Evolutionary conservation across 1,284 basidiomycete genomes (phyloP).

Genomic region (Trichosporon ovoides): DNA sequence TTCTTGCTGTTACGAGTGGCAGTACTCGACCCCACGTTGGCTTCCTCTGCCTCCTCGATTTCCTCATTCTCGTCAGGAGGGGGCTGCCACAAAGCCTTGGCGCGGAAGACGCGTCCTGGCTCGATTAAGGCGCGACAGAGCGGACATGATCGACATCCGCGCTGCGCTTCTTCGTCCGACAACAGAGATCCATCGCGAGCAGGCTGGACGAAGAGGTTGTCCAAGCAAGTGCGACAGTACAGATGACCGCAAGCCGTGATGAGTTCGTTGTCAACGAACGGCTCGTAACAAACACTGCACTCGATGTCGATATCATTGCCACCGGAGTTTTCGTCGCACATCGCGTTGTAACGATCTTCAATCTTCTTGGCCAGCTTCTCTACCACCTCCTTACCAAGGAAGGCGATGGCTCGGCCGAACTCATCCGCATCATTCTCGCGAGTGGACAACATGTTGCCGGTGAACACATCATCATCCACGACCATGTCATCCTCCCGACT

Average conservation of each 20-base stretch:
- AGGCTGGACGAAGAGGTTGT: slow-evolving; percentile 32
- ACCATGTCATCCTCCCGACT: slow-evolving; percentile 27
- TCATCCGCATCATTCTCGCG: slow-evolving; percentile 27
- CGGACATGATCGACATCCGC: slow-evolving; percentile 39
- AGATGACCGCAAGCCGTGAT: slow-evolving; percentile 43
- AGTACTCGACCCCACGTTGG: background rate
- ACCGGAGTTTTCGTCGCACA: slow-evolving; percentile 10
- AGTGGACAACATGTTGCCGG: slow-evolving; percentile 16
- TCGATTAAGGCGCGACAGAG: slow-evolving; percentile 39
- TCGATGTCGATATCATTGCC: slow-evolving; percentile 15
- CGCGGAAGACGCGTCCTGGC: slow-evolving; percentile 33
- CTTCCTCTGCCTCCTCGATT: slow-evolving; percentile 9
- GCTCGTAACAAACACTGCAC: slow-evolving; percentile 42
- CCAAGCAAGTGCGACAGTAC: slow-evolving; percentile 41
- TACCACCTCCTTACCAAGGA: slow-evolving; percentile 28
- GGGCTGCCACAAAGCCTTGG: slow-evolving; percentile 36
- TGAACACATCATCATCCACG: slow-evolving; percentile 35
- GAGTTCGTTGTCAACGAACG: slow-evolving; percentile 30
- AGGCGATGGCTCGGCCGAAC: slow-evolving; percentile 26
- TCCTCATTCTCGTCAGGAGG: slow-evolving; percentile 17
- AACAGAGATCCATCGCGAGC: slow-evolving; percentile 24
- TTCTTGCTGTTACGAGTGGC: slow-evolving; percentile 32
- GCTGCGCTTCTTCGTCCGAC: slow-evolving; percentile 28
- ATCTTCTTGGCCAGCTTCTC: slow-evolving; percentile 28
- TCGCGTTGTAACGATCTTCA: slow-evolving; percentile 24